Evolutionary conservation across 2,329 filamentous ascomycete genomes (phyloP).

Genomic region (Coleophoma cylindrospora): DNA sequence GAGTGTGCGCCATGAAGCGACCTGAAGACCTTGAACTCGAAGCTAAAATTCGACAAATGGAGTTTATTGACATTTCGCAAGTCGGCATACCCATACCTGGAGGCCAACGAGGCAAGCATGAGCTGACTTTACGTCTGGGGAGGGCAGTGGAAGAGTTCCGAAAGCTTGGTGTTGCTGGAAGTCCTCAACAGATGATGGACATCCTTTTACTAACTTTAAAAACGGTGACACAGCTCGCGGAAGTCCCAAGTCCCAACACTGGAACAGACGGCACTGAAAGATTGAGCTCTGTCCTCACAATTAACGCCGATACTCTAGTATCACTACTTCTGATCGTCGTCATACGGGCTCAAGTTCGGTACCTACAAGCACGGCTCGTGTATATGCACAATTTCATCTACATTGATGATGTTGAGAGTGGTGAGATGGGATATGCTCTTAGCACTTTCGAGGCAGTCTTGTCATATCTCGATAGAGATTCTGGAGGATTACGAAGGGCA

Average conservation of each 20-base stretch:
- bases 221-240: constrained; percentile 66
- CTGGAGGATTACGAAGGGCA: constrained; percentile 73
- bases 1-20: constrained; percentile 71
- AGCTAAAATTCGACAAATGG: constrained; percentile 86
- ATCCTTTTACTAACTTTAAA: constrained; percentile 53
- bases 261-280: constrained; percentile 27
- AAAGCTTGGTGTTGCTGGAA: constrained; percentile 68
- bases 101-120: constrained; percentile 72
- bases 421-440: constrained; percentile 91
- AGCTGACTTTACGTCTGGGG: constrained; percentile 70
- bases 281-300: constrained; percentile 49
- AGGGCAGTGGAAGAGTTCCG: constrained; percentile 85
- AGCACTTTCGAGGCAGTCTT: constrained; percentile 95
- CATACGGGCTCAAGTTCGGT: constrained; percentile 81
- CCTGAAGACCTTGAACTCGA: constrained; percentile 85
- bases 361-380: constrained; percentile 81
- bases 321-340: constrained; percentile 88
- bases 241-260: constrained; percentile 34
- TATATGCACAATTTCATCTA: constrained; percentile 98
- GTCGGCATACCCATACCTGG: constrained; percentile 84
- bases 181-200: constrained; percentile 32
- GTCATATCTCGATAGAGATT: constrained; percentile 80
- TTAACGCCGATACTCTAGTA: constrained; percentile 83
- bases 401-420: constrained; percentile 93
- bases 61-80: constrained; percentile 89